Percentiles rank a stretch among this genome's conserved stretches.
Conservation (phyloP, 2,329 filamentous ascomycete genomes). For the Phyllosticta citrichinensis region DNA sequence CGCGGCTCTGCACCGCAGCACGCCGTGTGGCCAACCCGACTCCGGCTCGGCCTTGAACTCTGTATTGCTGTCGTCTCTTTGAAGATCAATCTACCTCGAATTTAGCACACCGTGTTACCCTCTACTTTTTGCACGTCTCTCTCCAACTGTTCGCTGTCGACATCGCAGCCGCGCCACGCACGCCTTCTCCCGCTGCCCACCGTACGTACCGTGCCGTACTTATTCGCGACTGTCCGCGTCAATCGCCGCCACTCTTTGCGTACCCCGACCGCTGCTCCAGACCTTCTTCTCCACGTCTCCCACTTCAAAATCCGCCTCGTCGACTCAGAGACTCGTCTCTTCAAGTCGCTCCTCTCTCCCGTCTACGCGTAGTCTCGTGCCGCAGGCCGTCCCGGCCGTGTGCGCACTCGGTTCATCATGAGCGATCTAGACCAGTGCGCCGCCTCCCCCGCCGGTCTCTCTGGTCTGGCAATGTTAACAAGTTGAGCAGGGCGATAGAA, state of each 20-base stretch:
- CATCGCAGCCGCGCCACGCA: neutral
- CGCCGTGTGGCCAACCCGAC: no score
- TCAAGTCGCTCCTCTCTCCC: neutral
- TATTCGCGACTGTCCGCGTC: neutral
- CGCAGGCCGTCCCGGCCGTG: neutral
- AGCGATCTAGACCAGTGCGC: slow-evolving; percentile 86
- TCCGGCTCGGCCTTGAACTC: no score
- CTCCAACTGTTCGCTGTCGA: neutral
- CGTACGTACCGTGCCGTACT: neutral
- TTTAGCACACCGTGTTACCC: no score
- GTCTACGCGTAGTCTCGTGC: neutral
- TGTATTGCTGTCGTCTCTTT: no score
- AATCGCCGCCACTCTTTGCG: neutral
- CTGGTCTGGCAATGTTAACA: neutral
- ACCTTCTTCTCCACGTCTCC: neutral
- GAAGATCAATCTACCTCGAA: no score
- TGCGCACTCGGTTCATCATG: slow-evolving; percentile 42
- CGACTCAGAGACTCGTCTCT: neutral
- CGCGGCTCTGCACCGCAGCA: neutral
- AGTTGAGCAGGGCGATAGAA: slow-evolving; percentile 67
- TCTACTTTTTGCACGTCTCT: neutral
- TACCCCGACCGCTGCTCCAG: neutral
- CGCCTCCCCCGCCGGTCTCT: neutral
- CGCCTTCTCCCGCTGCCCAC: neutral
- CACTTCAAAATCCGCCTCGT: neutral